Percentiles rank a stretch among this genome's conserved stretches.
These are phyloP conservation scores for Erythrophleum fordii DNA, from an alignment of 306 rosid species.

Conservation along the genomic window DNA sequence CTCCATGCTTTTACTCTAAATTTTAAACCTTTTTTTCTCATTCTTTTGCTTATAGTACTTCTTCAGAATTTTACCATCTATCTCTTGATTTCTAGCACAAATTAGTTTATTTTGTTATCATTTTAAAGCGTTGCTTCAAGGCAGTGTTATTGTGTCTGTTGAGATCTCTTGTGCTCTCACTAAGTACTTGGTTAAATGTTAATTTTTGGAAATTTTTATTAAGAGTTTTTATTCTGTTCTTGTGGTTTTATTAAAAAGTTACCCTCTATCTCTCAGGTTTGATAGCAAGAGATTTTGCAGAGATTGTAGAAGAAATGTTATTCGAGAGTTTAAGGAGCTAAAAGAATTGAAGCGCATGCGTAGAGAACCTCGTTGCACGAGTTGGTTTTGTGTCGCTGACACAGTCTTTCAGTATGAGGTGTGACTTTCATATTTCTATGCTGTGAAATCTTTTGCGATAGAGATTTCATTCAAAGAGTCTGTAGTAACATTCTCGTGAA, in stretches of 20 bases:
- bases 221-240: background rate
- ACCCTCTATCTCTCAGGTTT: constrained; percentile 66
- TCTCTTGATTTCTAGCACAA: constrained; percentile 2
- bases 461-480: constrained; percentile 30
- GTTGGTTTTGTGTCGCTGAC: constrained; percentile 98
- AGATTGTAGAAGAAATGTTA: constrained; percentile 98
- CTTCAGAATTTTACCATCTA: background rate
- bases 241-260: constrained; percentile 35
- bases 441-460: constrained; percentile 27
- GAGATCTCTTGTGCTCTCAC: background rate
- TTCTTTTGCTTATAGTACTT: constrained; percentile 12
- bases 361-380: constrained; percentile 91
- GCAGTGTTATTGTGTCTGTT: background rate
- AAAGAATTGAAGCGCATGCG: constrained; percentile 95
- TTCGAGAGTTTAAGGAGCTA: constrained; percentile 95
- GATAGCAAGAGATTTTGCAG: constrained; percentile 99
- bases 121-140: background rate
- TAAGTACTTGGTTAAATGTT: background rate
- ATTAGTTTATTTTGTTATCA: constrained; percentile 13
- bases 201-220: background rate
- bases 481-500: constrained; percentile 19
- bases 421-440: constrained; percentile 44
- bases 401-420: constrained; percentile 96
- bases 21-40: constrained; percentile 7
- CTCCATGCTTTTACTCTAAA: background rate